phyloP scores from a whole-genome alignment of 495 filamentous ascomycete genomes.

The Aspergillus mulundensis region DNA sequence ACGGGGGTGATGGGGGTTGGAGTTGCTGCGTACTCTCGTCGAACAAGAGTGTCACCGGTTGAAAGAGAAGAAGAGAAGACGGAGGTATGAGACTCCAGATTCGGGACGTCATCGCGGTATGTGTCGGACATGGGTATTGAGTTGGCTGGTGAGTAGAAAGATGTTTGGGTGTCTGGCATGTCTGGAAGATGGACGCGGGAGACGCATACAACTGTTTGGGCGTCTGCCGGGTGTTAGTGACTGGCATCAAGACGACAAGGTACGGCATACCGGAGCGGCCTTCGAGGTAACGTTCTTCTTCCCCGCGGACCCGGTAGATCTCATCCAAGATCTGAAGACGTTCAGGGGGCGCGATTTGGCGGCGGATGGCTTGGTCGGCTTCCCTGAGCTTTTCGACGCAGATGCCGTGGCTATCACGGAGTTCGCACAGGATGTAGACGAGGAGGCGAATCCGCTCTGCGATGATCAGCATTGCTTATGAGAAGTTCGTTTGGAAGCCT shows the following conservation, averaged over 20 bases:
- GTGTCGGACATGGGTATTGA: slow-evolving; percentile 10
- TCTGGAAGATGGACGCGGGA: slow-evolving; percentile 34
- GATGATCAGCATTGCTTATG: not conserved
- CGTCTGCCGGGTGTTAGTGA: slow-evolving; percentile 10
- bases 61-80: slow-evolving; percentile 21
- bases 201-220: slow-evolving; percentile 23
- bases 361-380: slow-evolving; percentile 41
- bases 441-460: slow-evolving; percentile 59
- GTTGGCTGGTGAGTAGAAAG: slow-evolving; percentile 9
- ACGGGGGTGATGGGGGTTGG: slow-evolving; percentile 8
- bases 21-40: too few species aligned
- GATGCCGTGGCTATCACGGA: slow-evolving; percentile 36
- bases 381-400: slow-evolving; percentile 34
- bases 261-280: slow-evolving; percentile 49
- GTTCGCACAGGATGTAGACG: slow-evolving; percentile 53
- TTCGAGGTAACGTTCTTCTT: slow-evolving; percentile 56
- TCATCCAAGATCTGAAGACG: slow-evolving; percentile 52
- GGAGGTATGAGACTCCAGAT: slow-evolving; percentile 22
- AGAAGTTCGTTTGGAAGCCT: not conserved
- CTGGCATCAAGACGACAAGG: too few species aligned
- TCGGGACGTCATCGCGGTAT: slow-evolving; percentile 17
- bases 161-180: slow-evolving; percentile 15
- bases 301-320: slow-evolving; percentile 59
- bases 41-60: too few species aligned
- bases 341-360: slow-evolving; percentile 35